These are phyloP conservation scores for Mrakia blollopis DNA, from an alignment of 768 basidiomycete species.

Conservation along the genomic window DNA sequence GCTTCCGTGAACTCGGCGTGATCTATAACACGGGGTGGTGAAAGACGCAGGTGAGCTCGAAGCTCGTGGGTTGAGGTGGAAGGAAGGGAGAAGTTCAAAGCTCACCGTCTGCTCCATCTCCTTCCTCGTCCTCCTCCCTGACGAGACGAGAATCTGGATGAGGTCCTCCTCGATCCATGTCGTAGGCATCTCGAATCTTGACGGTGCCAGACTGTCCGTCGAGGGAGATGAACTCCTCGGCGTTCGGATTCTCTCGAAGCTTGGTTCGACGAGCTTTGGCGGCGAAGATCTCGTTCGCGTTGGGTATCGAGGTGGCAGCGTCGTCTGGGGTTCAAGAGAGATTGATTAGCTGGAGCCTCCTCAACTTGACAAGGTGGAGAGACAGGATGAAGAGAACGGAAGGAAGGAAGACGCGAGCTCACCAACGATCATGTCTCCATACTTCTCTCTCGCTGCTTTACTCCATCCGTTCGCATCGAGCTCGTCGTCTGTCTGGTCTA, in stretches of 20 bases:
- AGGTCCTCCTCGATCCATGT: constrained; percentile 55
- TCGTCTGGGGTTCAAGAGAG: constrained; percentile 30
- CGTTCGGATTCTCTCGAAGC: constrained; percentile 43
- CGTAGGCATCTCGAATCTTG: constrained; percentile 50
- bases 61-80: neutral
- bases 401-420: constrained; percentile 22
- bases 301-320: constrained; percentile 56
- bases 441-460: constrained; percentile 42
- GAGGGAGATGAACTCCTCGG: constrained; percentile 72
- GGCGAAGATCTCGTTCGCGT: constrained; percentile 50
- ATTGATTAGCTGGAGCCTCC: too few species aligned
- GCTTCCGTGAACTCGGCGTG: constrained; percentile 83
- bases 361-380: neutral
- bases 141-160: constrained; percentile 77
- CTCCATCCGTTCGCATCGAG: constrained; percentile 34
- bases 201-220: constrained; percentile 46
- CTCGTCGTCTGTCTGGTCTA: constrained; percentile 32
- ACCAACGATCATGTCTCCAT: constrained; percentile 34
- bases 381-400: neutral
- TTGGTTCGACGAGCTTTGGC: constrained; percentile 67
- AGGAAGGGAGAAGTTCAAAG: constrained; percentile 45
- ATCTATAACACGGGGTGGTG: constrained; percentile 49
- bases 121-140: constrained; percentile 81
- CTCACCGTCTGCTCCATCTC: constrained; percentile 77
- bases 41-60: neutral